These are phyloP conservation scores for Davidsoniella neocaledoniae DNA, from an alignment of 2,329 filamentous ascomycete species.

Conservation along the genomic window DNA sequence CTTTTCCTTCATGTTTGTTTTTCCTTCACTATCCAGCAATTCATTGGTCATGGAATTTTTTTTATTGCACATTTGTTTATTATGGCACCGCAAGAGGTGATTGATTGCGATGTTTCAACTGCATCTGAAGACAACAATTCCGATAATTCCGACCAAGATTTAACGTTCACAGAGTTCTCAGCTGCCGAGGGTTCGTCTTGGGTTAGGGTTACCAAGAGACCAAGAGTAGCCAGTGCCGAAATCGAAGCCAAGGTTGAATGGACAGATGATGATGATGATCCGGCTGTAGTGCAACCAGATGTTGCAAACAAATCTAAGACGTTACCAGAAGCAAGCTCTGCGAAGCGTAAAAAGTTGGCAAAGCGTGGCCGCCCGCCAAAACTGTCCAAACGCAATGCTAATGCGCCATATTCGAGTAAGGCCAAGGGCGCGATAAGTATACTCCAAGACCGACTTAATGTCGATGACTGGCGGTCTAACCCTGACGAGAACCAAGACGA, in stretches of 20 bases:
- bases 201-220: too few relatives aligned
- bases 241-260: constrained; percentile 4
- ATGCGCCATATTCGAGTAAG: not conserved
- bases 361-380: not conserved
- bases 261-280: constrained; percentile 7
- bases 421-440: not conserved
- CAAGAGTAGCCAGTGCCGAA: not conserved
- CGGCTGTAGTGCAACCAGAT: too few relatives aligned
- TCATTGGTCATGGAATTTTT: not conserved
- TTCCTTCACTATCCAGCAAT: too few relatives aligned
- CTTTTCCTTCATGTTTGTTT: too few relatives aligned
- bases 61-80: not conserved
- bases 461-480: too few relatives aligned
- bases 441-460: not conserved
- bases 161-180: too few relatives aligned
- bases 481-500: not conserved
- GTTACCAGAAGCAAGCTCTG: not conserved
- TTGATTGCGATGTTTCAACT: not conserved
- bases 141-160: not conserved
- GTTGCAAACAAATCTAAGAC: too few relatives aligned
- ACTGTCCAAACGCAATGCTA: not conserved
- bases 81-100: not conserved
- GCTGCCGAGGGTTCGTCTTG: too few relatives aligned
- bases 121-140: not conserved
- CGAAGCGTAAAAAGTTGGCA: not conserved